phyloP scores from a whole-genome alignment of 1,284 basidiomycete species.

The Cryptococcus sp. region DNA sequence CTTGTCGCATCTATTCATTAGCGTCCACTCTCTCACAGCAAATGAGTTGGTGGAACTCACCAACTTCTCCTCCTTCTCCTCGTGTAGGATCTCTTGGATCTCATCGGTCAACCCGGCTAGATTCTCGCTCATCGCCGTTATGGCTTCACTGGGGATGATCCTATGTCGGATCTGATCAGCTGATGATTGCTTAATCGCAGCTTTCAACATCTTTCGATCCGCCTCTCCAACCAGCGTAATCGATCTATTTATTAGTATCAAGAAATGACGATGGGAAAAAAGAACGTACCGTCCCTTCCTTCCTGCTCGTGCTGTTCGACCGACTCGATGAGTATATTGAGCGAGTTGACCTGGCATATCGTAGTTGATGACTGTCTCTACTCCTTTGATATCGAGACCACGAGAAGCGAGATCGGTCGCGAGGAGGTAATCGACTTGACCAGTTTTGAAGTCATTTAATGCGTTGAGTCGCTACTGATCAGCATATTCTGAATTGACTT shows the following conservation, averaged over 20 bases:
- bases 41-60: conserved; percentile 47
- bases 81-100: conserved; percentile 73
- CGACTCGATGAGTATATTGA: conserved; percentile 94
- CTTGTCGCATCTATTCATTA: conserved; percentile 63
- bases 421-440: conserved; percentile 80
- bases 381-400: conserved; percentile 93
- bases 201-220: conserved; percentile 94
- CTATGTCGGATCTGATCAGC: conserved; percentile 86
- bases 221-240: conserved; percentile 94
- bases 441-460: conserved; percentile 80
- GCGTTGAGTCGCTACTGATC: conserved; percentile 69
- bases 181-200: conserved; percentile 83
- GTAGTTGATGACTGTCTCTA: conserved; percentile 97
- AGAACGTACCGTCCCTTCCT: conserved; percentile 72
- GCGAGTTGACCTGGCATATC: conserved; percentile 93
- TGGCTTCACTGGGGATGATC: conserved; percentile 74
- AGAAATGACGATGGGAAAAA: not conserved
- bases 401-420: conserved; percentile 94
- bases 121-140: conserved; percentile 66
- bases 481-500: not conserved
- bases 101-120: conserved; percentile 72
- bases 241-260: conserved; percentile 55
- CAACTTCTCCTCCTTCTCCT: conserved; percentile 95
- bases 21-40: conserved; percentile 1
- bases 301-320: conserved; percentile 92